Evolutionary conservation across 352 stramenopile genomes (phyloP).

Genomic region (Pythium brachiatum): DNA sequence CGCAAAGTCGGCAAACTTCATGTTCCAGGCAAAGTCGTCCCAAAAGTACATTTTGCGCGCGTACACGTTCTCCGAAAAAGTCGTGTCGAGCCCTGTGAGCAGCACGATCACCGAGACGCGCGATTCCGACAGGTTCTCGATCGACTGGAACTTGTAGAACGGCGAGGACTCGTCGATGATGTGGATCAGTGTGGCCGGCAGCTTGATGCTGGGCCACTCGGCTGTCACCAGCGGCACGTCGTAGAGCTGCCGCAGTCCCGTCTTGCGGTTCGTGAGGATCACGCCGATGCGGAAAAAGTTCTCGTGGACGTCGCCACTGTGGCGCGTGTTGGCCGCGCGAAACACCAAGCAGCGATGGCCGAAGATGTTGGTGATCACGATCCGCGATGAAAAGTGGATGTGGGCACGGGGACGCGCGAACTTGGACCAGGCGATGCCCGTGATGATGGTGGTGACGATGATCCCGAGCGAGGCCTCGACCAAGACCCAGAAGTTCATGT

Average conservation of each 20-base stretch:
- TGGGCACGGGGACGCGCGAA: constrained; percentile 76
- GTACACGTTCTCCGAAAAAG: constrained; percentile 84
- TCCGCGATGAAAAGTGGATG: constrained; percentile 77
- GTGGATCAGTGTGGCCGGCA: constrained; percentile 79
- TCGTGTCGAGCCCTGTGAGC: constrained; percentile 81
- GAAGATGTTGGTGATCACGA: constrained; percentile 69
- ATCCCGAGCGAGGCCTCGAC: constrained; percentile 76
- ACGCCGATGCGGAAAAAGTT: constrained; percentile 84
- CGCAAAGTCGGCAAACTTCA: constrained; percentile 77
- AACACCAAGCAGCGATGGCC: constrained; percentile 79
- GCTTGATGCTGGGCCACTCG: constrained; percentile 81
- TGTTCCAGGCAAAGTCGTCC: constrained; percentile 82
- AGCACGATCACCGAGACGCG: constrained; percentile 76
- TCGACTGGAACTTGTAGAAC: constrained; percentile 73
- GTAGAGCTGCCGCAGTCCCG: constrained; percentile 75
- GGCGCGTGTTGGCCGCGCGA: constrained; percentile 72
- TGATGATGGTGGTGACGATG: constrained; percentile 80
- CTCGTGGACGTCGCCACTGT: constrained; percentile 77
- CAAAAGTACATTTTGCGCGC: constrained; percentile 88
- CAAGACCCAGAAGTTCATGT: constrained; percentile 81
- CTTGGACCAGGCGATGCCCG: constrained; percentile 84
- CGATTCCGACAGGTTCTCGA: constrained; percentile 67
- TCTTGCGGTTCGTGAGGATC: constrained; percentile 82
- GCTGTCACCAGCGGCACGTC: constrained; percentile 76
- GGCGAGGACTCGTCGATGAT: constrained; percentile 78